phyloP scores from a whole-genome alignment of 2,329 filamentous ascomycete genomes.

The Colletotrichum ledebouriae region DNA sequence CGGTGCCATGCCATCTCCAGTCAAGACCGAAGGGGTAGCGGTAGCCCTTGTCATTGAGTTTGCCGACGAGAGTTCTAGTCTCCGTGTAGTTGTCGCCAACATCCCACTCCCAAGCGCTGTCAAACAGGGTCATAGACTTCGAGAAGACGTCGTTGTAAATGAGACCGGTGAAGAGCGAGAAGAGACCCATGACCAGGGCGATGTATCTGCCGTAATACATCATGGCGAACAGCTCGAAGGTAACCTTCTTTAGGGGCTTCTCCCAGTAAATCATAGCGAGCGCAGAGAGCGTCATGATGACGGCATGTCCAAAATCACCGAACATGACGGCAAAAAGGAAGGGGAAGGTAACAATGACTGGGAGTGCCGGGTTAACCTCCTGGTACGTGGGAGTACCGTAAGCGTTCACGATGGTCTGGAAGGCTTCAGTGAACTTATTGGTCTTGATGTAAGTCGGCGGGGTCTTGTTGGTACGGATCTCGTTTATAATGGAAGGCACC shows the following conservation, averaged over 20 bases:
- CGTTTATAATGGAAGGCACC: conserved; percentile 98
- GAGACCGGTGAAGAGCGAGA: conserved; percentile 96
- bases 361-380: conserved; percentile 95
- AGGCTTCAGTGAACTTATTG: conserved; percentile 97
- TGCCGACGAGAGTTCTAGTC: conserved; percentile 74
- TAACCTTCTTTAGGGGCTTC: conserved; percentile 90
- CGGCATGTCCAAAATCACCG: conserved; percentile 94
- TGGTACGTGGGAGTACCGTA: conserved; percentile 98
- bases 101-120: conserved; percentile 88
- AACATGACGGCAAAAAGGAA: conserved; percentile 99
- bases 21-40: conserved; percentile 97
- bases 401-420: conserved; percentile 98
- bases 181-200: conserved; percentile 96
- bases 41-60: conserved; percentile 77
- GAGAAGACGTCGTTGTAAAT: conserved; percentile 99
- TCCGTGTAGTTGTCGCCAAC: conserved; percentile 76
- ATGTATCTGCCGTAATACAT: conserved; percentile 99
- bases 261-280: conserved; percentile 97
- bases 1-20: conserved; percentile 95
- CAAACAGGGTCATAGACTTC: conserved; percentile 88
- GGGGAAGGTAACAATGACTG: conserved; percentile 97
- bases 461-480: conserved; percentile 96
- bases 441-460: conserved; percentile 98
- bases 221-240: conserved; percentile 96
- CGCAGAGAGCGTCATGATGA: conserved; percentile 88